Base-by-base conservation (phyloP, 768 basidiomycete species). In the Dioszegia aurantiaca region DNA sequence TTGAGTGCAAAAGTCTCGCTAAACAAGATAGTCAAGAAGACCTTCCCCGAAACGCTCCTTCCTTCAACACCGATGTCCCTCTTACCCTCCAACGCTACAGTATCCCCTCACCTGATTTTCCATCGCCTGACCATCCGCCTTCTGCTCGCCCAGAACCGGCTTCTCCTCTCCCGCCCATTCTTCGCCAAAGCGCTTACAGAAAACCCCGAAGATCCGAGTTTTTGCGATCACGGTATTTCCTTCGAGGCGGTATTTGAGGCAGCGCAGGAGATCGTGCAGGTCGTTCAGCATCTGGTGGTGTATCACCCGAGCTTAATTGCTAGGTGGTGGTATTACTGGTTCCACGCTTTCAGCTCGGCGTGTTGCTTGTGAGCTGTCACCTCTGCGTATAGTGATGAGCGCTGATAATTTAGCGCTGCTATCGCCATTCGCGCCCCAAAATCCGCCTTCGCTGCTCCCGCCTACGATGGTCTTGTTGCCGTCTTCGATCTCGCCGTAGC, bases 401-500 rank as follows among this genome's bases (percentile, higher is more conserved):
- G 52, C 60, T 65, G 43, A 63, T 47, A 1, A 11, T 2, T 27
- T 56, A 47, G 47, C n/a, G 55, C 72, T 5, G 72, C 74, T 10
- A 70, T 73, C 23, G 66, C 65, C 54, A 76, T 76, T 21, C 64
- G 59, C 9, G 72, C 72, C 2, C 74, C 74, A 0, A 55, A 42
- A 1, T 73, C 63, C 11, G 69, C 74, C 1, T 76, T 76, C 40
- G 72, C 74, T 17, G 58, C 60, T 21, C 75, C 73, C 0, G 68
- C 75, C 2, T 72, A 65, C 28, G 67, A 72, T 44, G 63, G 73
- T 27, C 62, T 76, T 44, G 61, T 66, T 14, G 68, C 70, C 33
- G 73, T 72, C n/a, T 71, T 69, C 46, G 75, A 76, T 43, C 70
- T 76, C 6, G 67, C 73, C 0, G 57, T 59, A 28, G 73, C 75